Base-by-base conservation (phyloP, 345 rosid species). In the Excoecaria cochinchinensis region DNA sequence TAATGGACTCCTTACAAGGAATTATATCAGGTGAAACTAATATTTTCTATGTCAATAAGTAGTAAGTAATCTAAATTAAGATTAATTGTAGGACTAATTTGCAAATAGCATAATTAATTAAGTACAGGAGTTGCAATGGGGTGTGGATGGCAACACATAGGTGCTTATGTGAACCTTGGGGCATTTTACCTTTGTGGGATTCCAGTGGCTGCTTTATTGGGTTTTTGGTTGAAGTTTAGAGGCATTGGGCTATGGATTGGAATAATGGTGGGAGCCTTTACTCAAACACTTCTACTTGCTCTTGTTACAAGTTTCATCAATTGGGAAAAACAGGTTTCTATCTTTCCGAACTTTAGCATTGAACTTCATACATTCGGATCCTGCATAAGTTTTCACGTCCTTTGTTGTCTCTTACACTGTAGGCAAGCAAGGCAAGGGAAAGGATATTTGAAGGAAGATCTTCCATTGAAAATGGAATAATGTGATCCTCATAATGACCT, bases 171-270 rank as follows among this genome's bases (percentile, higher is more conserved):
- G 19, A 76, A 76, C n/a, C 74, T 76, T 0, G 79, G 63, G 14
- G 74, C 79, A 12, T 76, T 76, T 55, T 70, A 76, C 25, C 63
- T 76, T 61, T 61, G 70, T 22, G 79, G 74, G 57, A 76, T 76
- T 48, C 79, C 79, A 7, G 74, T 50, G 22, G 79, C 79, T 69
- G 79, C 69, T 21, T 6, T 70, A 0, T 62, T 76, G 75, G 75
- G 64, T 60, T 76, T 76, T 51, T 52, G 70, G 79, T 38, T 62
- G 11, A 14, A 60, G 42, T 53, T 76, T 17, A 52, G 64, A 70
- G 79, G 75, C 11, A 19, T 39, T 14, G 79, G 79, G 31, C 79
- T 76, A 8, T 76, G 79, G 79, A 70, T 76, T 39, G 79, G 79
- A 22, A 42, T 76, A 38, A 74, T 50, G 62, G 63, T 25, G 22